phyloP scores from a whole-genome alignment of 192 early-diverging fungal genomes.

The Coemansia sp. region DNA sequence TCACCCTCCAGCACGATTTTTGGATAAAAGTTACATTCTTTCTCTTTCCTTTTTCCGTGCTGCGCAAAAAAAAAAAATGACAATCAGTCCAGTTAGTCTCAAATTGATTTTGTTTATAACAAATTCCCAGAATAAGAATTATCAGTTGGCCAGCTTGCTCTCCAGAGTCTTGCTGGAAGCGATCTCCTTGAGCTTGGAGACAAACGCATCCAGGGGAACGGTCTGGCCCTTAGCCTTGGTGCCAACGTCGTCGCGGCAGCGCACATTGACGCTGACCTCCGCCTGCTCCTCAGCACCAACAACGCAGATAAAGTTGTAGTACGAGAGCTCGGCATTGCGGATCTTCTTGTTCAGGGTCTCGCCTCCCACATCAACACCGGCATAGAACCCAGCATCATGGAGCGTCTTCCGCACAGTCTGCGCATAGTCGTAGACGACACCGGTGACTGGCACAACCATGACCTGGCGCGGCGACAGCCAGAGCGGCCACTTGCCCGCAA shows the following conservation, averaged over 20 bases:
- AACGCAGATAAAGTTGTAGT: conserved; percentile 97
- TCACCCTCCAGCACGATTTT: too few species aligned
- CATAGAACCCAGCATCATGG: conserved; percentile 73
- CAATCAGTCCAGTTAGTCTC: not conserved
- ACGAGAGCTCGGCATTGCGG: conserved; percentile 87
- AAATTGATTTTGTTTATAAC: not conserved
- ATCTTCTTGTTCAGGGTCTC: conserved; percentile 97
- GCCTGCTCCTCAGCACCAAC: conserved; percentile 85
- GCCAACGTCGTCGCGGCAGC: conserved; percentile 82
- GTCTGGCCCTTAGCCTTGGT: conserved; percentile 82
- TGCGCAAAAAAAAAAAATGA: too few species aligned
- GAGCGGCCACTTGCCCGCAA: conserved; percentile 97
- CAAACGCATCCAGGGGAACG: conserved; percentile 66
- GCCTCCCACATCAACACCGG: conserved; percentile 82
- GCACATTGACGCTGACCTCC: conserved; percentile 81
- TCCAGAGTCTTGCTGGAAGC: conserved; percentile 62
- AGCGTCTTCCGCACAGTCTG: conserved; percentile 66
- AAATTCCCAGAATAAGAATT: conserved; percentile 2
- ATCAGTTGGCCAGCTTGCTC: conserved; percentile 55
- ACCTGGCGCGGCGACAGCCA: conserved; percentile 97
- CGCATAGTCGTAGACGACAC: conserved; percentile 78
- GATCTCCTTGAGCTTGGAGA: conserved; percentile 67
- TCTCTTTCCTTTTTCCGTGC: too few species aligned
- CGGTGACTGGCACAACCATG: conserved; percentile 84
- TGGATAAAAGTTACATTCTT: too few species aligned